phyloP scores from a whole-genome alignment of 306 rosid genomes.

The Cercis canadensis region DNA sequence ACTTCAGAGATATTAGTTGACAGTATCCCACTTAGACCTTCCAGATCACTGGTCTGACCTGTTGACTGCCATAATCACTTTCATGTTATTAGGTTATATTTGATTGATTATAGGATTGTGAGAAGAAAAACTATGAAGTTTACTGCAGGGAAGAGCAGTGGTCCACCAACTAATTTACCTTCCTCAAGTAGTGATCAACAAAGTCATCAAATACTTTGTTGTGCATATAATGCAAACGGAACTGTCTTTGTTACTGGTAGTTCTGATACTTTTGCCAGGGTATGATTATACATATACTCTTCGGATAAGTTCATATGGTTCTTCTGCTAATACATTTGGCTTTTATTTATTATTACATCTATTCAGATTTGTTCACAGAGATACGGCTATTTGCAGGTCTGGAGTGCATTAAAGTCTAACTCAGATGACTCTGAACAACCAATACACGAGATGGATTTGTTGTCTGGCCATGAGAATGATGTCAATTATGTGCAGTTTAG shows the following conservation, averaged over 20 bases:
- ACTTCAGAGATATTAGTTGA: constrained; percentile 12
- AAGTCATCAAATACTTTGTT: constrained; percentile 80
- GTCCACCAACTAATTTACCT: constrained; percentile 54
- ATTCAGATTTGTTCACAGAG: constrained; percentile 39
- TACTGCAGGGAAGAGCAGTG: constrained; percentile 74
- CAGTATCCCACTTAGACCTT: constrained; percentile 24
- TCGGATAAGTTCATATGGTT: constrained; percentile 35
- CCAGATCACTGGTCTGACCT: constrained; percentile 39
- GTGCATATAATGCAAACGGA: constrained; percentile 89
- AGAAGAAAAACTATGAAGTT: constrained; percentile 34
- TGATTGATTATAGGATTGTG: constrained; percentile 32
- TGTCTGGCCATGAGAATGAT: constrained; percentile 91
- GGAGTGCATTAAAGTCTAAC: constrained; percentile 75
- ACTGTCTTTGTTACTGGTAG: constrained; percentile 94
- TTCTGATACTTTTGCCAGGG: constrained; percentile 91
- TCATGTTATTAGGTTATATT: constrained; percentile 24
- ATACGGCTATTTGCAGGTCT: constrained; percentile 65
- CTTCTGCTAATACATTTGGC: constrained; percentile 28
- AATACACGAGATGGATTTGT: constrained; percentile 77
- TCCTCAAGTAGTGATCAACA: constrained; percentile 69
- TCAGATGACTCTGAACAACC: constrained; percentile 65
- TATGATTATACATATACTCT: constrained; percentile 40
- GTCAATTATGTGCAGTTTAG: constrained; percentile 94
- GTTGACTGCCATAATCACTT: constrained; percentile 34
- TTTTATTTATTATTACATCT: constrained; percentile 35